These are phyloP conservation scores for Chenopodium album DNA, from an alignment of 148 eudicot genomes.

Conservation along the genomic window DNA sequence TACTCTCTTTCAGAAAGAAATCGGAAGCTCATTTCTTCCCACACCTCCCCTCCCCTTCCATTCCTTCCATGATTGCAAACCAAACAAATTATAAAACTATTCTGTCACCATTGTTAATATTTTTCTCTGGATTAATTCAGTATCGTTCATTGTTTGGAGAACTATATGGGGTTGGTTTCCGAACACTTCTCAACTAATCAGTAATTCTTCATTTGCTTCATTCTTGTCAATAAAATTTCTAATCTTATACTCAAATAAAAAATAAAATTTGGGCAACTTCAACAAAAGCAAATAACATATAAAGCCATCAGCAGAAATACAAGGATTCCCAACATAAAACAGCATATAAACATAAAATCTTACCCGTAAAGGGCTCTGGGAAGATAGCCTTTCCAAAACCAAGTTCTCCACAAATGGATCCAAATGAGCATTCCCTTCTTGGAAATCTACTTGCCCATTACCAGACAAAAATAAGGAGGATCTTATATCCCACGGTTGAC, in stretches of 20 bases:
- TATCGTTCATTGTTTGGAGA: no score
- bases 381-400: constrained; percentile 89
- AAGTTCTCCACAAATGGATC: constrained; percentile 98
- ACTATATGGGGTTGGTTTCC: no score
- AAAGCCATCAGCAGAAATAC: not conserved
- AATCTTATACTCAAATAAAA: not conserved
- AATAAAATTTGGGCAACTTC: constrained; percentile 1
- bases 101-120: no score
- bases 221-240: not conserved
- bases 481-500: constrained; percentile 74
- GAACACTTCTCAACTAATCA: not conserved
- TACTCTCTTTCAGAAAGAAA: no score
- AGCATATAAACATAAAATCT: constrained; percentile 18
- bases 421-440: constrained; percentile 44
- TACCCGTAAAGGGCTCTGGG: constrained; percentile 93
- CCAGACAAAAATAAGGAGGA: constrained; percentile 76
- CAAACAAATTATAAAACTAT: no score
- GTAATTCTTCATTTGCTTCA: not conserved
- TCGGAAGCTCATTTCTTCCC: no score
- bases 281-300: constrained; percentile 2
- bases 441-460: constrained; percentile 42
- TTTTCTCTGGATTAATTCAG: no score
- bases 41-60: no score
- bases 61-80: no score
- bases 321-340: not conserved